Conservation (phyloP, 2,329 filamentous ascomycete genomes). For the Colletotrichum scovillei region DNA sequence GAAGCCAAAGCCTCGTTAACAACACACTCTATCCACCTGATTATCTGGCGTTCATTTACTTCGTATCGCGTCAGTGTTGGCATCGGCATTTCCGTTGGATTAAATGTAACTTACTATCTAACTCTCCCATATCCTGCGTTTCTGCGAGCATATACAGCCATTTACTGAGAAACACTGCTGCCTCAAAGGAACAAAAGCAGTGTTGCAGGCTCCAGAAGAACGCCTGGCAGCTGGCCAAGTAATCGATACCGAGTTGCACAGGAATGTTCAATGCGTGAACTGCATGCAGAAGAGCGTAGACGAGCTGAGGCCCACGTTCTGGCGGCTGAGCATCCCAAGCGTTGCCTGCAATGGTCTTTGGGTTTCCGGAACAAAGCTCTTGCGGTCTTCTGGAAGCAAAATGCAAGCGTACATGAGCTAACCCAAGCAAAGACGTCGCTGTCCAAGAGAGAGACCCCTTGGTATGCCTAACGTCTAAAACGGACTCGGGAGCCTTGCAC, state of each 20-base stretch:
- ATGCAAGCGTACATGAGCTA: slow-evolving; percentile 2
- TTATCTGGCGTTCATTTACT: slow-evolving; percentile 1
- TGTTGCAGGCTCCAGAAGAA: slow-evolving; percentile 24
- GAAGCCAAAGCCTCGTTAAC: slow-evolving; percentile 1
- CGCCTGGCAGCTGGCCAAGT: slow-evolving; percentile 5
- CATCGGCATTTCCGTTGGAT: not conserved
- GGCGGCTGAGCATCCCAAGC: slow-evolving; percentile 7
- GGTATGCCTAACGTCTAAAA: slow-evolving; percentile 1
- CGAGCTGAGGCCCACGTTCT: not conserved
- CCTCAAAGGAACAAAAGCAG: slow-evolving; percentile 2
- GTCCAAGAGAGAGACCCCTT: slow-evolving; percentile 16
- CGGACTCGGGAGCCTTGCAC: slow-evolving; percentile 8
- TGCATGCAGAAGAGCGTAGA: slow-evolving; percentile 4
- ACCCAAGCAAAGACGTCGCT: slow-evolving; percentile 2
- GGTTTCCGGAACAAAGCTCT: not conserved
- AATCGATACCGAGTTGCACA: slow-evolving; percentile 10
- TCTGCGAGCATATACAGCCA: not conserved
- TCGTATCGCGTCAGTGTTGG: not conserved
- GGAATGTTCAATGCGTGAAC: slow-evolving; percentile 22
- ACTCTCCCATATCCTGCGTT: not conserved
- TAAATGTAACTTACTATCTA: not conserved
- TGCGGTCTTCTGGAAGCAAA: not conserved
- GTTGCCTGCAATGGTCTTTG: not conserved
- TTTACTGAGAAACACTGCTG: not conserved
- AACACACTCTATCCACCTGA: not conserved